Evolutionary conservation across 2,329 filamentous ascomycete genomes (phyloP).

Genomic region (Nemania diffusa): DNA sequence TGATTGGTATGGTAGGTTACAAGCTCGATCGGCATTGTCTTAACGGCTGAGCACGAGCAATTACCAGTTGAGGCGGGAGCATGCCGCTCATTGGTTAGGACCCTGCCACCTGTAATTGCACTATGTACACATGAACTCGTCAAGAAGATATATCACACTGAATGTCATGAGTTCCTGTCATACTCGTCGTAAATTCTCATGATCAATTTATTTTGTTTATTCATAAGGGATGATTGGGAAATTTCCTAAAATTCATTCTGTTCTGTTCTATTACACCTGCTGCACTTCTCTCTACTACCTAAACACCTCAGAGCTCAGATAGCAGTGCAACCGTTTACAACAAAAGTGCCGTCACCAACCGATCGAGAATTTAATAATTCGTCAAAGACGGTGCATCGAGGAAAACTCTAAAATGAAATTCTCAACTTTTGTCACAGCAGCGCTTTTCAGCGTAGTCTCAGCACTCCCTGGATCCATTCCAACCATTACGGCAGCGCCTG

Average conservation of each 20-base stretch:
- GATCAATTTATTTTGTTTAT: background rate
- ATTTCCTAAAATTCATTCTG: background rate
- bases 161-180: conserved; percentile 12
- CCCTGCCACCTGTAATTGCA: conserved; percentile 21
- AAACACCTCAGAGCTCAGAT: background rate
- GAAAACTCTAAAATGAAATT: conserved; percentile 23
- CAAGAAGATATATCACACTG: conserved; percentile 6
- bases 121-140: conserved; percentile 19
- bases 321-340: background rate
- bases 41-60: conserved; percentile 21
- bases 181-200: background rate
- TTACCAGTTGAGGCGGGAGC: conserved; percentile 30
- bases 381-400: background rate
- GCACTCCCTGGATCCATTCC: conserved; percentile 21
- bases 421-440: conserved; percentile 6
- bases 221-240: background rate
- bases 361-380: background rate
- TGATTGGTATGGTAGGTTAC: background rate
- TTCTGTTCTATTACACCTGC: background rate
- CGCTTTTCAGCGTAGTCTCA: conserved; percentile 20
- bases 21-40: conserved; percentile 15
- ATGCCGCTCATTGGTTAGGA: conserved; percentile 25
- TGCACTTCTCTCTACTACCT: background rate
- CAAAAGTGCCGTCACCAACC: background rate
- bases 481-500: conserved; percentile 26